Evolutionary conservation across 225 moss, liverwort and hornwort genomes (phyloP).

Genomic region (Climacium dendroides): DNA sequence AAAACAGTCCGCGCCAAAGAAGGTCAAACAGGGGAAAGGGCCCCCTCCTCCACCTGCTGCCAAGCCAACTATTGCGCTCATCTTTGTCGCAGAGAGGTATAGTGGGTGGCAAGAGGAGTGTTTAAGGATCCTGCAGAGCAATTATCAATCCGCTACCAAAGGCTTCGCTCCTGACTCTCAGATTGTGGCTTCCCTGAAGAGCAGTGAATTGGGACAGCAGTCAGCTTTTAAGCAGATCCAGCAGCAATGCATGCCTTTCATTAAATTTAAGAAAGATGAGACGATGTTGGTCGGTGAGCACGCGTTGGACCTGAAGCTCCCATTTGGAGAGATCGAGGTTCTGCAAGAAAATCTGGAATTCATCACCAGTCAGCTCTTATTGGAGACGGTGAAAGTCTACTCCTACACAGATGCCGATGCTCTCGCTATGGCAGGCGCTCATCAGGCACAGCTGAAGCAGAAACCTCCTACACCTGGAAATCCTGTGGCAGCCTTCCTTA

Average conservation of each 20-base stretch:
- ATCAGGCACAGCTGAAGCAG: constrained; percentile 36
- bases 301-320: constrained; percentile 73
- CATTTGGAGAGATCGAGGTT: constrained; percentile 68
- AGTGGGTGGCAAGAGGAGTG: constrained; percentile 84
- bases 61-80: constrained; percentile 29
- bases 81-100: constrained; percentile 74
- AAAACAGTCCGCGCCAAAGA: constrained; percentile 64
- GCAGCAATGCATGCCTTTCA: constrained; percentile 95
- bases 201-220: constrained; percentile 25
- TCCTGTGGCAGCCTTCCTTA: constrained; percentile 41
- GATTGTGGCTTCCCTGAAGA: constrained; percentile 31
- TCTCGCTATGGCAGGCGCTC: constrained; percentile 24
- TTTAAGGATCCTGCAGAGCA: constrained; percentile 29
- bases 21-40: constrained; percentile 53
- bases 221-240: constrained; percentile 58
- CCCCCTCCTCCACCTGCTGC: constrained; percentile 29
- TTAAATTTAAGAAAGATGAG: constrained; percentile 92
- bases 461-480: constrained; percentile 81
- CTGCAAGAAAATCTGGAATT: constrained; percentile 56
- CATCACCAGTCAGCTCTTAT: constrained; percentile 56
- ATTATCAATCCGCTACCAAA: not conserved
- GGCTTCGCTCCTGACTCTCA: constrained; percentile 37
- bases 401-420: constrained; percentile 30
- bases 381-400: constrained; percentile 43
- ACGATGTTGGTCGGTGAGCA: constrained; percentile 73